Base-by-base conservation (phyloP, 192 early-diverging fungal genomes). In the Coemansia sp. region DNA sequence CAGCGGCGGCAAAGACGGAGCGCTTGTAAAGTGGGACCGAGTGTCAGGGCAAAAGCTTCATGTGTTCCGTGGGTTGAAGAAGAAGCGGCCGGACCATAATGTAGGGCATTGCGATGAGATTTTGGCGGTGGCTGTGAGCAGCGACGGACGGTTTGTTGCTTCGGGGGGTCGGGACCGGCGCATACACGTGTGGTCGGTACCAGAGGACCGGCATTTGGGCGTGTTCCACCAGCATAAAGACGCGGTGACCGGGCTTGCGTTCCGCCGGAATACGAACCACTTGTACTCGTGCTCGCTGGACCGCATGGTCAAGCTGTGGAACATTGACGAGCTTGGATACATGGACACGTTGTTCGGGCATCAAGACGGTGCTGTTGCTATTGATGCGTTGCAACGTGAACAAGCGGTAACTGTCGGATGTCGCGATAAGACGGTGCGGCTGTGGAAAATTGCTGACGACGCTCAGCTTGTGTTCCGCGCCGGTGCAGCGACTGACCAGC, bases 341-440 rank as follows among this genome's bases (percentile, higher is more conserved):
- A 87, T 99, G 64, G 96, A 98, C 64, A 98, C 96, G 26, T 67
- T 98, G 69, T 98, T 96, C 85, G 97, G 97, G 25, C 97, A 99
- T 70, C 97, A 98, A 76, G 97, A 99, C 74, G 72, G 80, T 31
- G 89, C 97, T 56, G 85, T 87, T 0, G 65, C 73, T n/a, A 86
- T 99, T 3, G 91, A 90, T 69, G 85, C 90, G 24, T 73, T 98
- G 73, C 80, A 83, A n/a, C 82, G 88, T 38, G 97, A 98, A 71
- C 86, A 92, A 23, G 97, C 95, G 62, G 82, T 99, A 6, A 90
- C 97, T 10, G 81, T 86, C 6, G 97, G 97, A 14, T 84, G 89
- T 9, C 86, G 97, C 31, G 97, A 99, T 74, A 86, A 88, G 47
- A 94, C 95, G 7, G 83, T 87, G 11, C 83, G 97, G 47, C 67